A percentile compares a stretch with the other conserved stretches of the same genome.
Conservation (phyloP, 2,329 filamentous ascomycete genomes). For the Pseudogymnoascus sp. region DNA sequence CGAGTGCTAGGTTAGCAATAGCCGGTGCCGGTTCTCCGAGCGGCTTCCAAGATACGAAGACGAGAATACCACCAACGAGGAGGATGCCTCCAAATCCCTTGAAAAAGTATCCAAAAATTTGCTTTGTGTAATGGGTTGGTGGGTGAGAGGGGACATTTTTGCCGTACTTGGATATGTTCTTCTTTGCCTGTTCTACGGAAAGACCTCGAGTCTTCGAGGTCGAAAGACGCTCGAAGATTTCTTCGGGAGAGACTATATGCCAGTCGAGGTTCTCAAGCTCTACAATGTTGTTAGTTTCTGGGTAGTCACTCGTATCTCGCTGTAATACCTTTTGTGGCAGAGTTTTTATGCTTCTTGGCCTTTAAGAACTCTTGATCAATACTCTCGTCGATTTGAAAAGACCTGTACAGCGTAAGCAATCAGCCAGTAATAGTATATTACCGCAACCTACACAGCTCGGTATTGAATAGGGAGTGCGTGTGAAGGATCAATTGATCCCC, state of each 20-base stretch:
- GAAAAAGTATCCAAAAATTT: conserved; percentile 65
- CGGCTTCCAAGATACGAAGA: conserved; percentile 72
- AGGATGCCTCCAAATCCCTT: conserved; percentile 70
- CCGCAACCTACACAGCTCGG: conserved; percentile 40
- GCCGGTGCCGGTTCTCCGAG: conserved; percentile 62
- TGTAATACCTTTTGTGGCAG: conserved; percentile 39
- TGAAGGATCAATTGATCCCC: conserved; percentile 35
- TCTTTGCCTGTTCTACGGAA: conserved; percentile 49
- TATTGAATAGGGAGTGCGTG: conserved; percentile 48
- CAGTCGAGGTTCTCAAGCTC: conserved; percentile 61
- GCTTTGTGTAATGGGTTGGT: conserved; percentile 52
- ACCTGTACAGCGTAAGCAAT: conserved; percentile 21
- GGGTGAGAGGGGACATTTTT: conserved; percentile 62
- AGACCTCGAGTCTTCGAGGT: conserved; percentile 54
- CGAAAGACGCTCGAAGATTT: conserved; percentile 54
- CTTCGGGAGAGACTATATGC: conserved; percentile 54
- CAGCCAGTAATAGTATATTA: background rate
- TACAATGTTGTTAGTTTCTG: conserved; percentile 28
- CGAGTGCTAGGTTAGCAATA: conserved; percentile 63
- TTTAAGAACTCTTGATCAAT: conserved; percentile 41
- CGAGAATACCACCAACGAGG: conserved; percentile 61
- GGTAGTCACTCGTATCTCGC: background rate
- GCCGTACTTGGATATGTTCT: conserved; percentile 54
- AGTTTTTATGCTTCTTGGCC: conserved; percentile 38
- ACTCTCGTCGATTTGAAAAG: conserved; percentile 51